Base-by-base conservation (phyloP, 345 rosid species). In the Eucalyptus curtisii region DNA sequence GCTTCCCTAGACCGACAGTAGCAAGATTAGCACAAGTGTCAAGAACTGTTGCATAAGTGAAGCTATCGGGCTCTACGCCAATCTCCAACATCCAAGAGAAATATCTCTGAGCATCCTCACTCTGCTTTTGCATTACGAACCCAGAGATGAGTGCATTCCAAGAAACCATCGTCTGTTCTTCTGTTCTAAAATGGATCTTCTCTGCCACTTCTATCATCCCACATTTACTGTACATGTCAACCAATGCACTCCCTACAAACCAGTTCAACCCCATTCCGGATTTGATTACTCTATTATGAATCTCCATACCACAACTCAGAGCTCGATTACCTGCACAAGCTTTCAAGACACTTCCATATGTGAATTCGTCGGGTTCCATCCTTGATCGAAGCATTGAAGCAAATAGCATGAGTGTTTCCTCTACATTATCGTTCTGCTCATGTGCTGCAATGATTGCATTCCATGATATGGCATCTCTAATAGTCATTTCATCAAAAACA, bases 161-260 rank as follows among this genome's bases (percentile, higher is more conserved):
- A 40, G 96, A 93, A 91, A 96, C 93, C 91, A 92, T 90, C 17
- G 92, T 89, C 85, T 92, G 92, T 90, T 94, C 92, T 68, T 92
- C 89, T 81, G 92, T 95, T 92, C 95, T 91, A 49, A 92, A 76
- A 85, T 96, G 96, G 87, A 98, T 93, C 86, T 92, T 96, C 87
- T 93, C 92, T 0, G 99, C 99, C 88, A 94, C 97, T 88, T 94
- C 94, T 87, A 92, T 91, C 93, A 91, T 89, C 86, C 96, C 97
- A 88, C 98, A 95, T 88, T 98, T 98, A 91, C 95, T 95, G 92
- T 96, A 97, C 98, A 96, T 95, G 91, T 97, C 98, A 87, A 96
- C 93, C 87, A 98, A 93, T 89, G 98, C 95, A 89, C 95, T 94
- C 90, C 96, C 99, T 7, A 95, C 95, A 87, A 96, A 96, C 40